These are phyloP conservation scores for Actinidia arguta DNA, from an alignment of 179 eudicot genomes.

Conservation along the genomic window DNA sequence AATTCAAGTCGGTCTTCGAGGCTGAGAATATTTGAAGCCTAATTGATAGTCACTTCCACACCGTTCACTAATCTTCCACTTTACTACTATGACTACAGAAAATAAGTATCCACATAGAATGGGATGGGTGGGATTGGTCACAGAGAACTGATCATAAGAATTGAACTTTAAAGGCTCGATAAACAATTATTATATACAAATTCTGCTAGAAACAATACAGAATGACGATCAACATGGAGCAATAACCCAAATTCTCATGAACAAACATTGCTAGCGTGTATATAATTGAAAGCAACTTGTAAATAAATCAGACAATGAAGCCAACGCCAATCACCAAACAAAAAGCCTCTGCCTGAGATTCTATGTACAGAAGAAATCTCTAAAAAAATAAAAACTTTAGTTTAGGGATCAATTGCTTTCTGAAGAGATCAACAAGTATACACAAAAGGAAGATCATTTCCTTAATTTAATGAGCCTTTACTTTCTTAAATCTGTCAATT, in stretches of 20 bases:
- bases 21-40: background rate
- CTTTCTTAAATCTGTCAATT: conserved; percentile 69
- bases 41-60: no score
- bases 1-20: background rate
- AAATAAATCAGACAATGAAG: background rate
- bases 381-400: background rate
- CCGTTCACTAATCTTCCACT: background rate
- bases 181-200: background rate
- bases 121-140: background rate
- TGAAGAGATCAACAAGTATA: background rate
- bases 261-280: no score
- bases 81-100: background rate
- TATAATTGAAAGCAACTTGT: background rate
- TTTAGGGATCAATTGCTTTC: background rate
- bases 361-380: conserved; percentile 15
- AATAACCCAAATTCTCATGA: background rate
- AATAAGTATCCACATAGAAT: background rate
- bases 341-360: conserved; percentile 3
- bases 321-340: background rate
- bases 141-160: background rate
- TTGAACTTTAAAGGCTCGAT: background rate
- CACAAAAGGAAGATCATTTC: background rate
- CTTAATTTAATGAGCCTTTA: conserved; percentile 31
- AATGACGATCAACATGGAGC: background rate
- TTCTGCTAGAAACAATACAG: background rate